phyloP scores from a whole-genome alignment of 148 eudicot species.

The Diospyros lotus region DNA sequence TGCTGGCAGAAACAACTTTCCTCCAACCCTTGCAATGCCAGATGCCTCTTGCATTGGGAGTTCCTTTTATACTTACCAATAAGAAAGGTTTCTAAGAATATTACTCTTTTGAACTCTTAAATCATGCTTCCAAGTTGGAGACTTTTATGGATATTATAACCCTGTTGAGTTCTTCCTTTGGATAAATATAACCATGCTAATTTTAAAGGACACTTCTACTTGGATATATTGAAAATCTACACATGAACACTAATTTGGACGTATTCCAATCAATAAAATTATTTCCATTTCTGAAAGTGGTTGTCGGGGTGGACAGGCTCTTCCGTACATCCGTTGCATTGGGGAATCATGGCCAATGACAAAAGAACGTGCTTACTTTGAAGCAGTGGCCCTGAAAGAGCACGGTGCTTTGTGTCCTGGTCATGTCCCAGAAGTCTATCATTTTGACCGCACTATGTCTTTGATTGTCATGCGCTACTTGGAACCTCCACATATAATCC shows the following conservation, averaged over 20 bases:
- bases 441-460: slow-evolving; percentile 81
- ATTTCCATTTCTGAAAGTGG: not conserved
- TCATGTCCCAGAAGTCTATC: slow-evolving; percentile 93
- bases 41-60: too few species aligned
- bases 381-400: slow-evolving; percentile 59
- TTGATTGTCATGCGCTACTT: slow-evolving; percentile 95
- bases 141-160: too few species aligned
- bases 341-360: slow-evolving; percentile 99
- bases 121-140: too few species aligned
- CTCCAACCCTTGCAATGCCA: too few species aligned
- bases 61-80: too few species aligned
- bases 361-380: slow-evolving; percentile 90
- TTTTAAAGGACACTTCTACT: not conserved
- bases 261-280: not conserved
- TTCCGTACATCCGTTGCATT: slow-evolving; percentile 88
- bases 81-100: too few species aligned
- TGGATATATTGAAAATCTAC: not conserved
- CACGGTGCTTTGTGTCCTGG: slow-evolving; percentile 75
- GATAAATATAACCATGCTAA: too few species aligned
- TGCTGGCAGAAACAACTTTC: too few species aligned
- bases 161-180: too few species aligned
- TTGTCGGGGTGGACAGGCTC: slow-evolving; percentile 48
- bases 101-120: too few species aligned
- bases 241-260: not conserved
- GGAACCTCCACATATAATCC: slow-evolving; percentile 94